Evolutionary conservation across 345 rosid species (phyloP), one percentile per base, ranked within the genome.

Genomic region (Gossypium sturtianum): DNA sequence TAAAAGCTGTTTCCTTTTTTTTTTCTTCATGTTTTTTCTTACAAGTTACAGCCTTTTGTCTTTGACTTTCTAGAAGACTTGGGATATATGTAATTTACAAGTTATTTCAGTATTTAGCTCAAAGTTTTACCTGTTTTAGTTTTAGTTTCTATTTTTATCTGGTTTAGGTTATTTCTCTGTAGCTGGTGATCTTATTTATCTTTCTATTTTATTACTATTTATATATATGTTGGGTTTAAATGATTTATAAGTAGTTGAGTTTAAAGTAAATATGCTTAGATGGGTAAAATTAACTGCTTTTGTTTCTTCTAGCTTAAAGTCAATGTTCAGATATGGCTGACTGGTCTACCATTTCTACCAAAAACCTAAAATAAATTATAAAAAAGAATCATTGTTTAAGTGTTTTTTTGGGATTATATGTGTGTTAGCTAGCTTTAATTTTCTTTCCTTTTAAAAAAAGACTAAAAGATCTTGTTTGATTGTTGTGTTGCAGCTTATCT

Each of bases 11-110:
- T 49, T n/a, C 45, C 56, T 27, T 66, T 51, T 54, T 12, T 60
- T 16, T 11, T 27, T 43, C 20, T 48, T 29, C 38, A 29, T 29
- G 38, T 29, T 29, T 29, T 29, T 38, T 9, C 25, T 17, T 25
- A 16, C 58, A 53, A 53, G 58, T 56, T 20, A 57, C 65, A 51
- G 60, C 12, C 1, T 77, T 52, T 19, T 48, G 64, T 62, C 17
- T 15, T 83, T 82, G 81, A 83, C 85, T 70, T 80, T 78, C 82
- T 75, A 51, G 77, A 86, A 70, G n/a, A 20, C 84, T 80, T 79
- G 74, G 54, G 41, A 34, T 1, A 34, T 34, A 34, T 62, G 48
- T 62, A 44, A 27, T 51, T 57, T 74, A 74, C n/a, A 52, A 12
- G 10, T 68, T 48, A 20, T 48, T 51, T 51, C 45, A 17, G 44